Evolutionary conservation across 176 grass and related monocot species (phyloP).

Genomic region (Chrysopogon serrulatus): DNA sequence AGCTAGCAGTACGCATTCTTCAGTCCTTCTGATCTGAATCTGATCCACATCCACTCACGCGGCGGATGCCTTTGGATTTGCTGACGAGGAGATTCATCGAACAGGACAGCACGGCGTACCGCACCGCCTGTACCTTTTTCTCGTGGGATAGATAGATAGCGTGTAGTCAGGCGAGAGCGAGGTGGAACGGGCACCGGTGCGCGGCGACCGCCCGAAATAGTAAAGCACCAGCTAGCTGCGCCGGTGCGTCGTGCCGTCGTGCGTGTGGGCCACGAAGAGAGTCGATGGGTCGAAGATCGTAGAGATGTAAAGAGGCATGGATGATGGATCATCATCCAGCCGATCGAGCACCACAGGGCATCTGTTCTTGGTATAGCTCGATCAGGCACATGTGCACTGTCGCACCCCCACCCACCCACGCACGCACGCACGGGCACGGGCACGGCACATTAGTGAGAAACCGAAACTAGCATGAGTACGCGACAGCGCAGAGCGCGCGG

Average conservation of each 20-base stretch:
- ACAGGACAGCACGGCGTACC: not conserved
- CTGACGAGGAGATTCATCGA: not conserved
- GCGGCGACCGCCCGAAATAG: not conserved
- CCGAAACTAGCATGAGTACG: not conserved
- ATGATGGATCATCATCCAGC: not conserved
- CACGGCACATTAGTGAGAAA: not conserved
- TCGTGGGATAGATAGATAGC: not conserved
- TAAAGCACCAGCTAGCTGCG: not conserved
- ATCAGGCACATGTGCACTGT: not conserved
- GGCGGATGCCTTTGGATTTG: not conserved
- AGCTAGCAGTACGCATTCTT: not conserved
- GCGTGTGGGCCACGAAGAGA: not conserved
- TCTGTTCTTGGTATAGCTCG: not conserved
- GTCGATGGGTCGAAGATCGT: not conserved
- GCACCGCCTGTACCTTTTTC: not conserved
- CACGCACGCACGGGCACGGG: too few species aligned
- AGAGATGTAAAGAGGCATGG: not conserved
- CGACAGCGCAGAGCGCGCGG: not conserved
- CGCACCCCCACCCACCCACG: too few species aligned
- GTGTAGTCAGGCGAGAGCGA: not conserved
- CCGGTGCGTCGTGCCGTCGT: not conserved
- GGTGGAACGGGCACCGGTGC: not conserved
- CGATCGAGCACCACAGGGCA: not conserved
- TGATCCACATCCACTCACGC: not conserved
- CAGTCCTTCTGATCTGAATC: not conserved